phyloP scores from a whole-genome alignment of 2,329 filamentous ascomycete species.

The Malbranchea zuffiana region DNA sequence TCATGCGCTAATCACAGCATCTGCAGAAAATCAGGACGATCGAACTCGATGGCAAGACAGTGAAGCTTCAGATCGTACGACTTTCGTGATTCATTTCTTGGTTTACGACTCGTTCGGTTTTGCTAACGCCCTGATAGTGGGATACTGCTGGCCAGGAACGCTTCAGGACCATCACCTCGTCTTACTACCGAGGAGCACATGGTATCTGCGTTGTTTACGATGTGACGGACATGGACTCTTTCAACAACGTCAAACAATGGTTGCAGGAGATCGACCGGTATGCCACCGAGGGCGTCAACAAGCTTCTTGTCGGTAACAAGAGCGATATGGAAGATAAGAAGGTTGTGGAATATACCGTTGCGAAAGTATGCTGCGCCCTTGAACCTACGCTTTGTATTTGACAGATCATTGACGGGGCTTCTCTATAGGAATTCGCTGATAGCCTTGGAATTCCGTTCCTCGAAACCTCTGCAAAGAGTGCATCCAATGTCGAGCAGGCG shows the following conservation, averaged over 20 bases:
- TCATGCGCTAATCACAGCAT: slow-evolving; percentile 8
- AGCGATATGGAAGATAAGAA: slow-evolving; percentile 99
- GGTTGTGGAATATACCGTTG: slow-evolving; percentile 98
- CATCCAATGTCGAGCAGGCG: slow-evolving; percentile 97
- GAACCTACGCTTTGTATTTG: neutral
- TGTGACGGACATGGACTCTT: slow-evolving; percentile 99
- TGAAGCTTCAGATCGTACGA: slow-evolving; percentile 96
- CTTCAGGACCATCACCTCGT: slow-evolving; percentile 98
- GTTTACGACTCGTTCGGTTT: neutral
- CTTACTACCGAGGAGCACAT: slow-evolving; percentile 97
- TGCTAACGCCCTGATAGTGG: slow-evolving; percentile 67
- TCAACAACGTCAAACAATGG: slow-evolving; percentile 99
- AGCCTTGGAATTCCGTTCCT: slow-evolving; percentile 98
- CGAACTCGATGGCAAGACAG: slow-evolving; percentile 98
- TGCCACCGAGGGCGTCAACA: slow-evolving; percentile 98
- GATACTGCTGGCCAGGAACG: slow-evolving; percentile 98
- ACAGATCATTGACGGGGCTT: neutral
- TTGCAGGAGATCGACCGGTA: slow-evolving; percentile 99
- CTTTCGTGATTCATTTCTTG: slow-evolving; percentile 14
- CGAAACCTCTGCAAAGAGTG: slow-evolving; percentile 99
- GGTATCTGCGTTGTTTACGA: slow-evolving; percentile 99
- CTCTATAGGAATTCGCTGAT: slow-evolving; percentile 83
- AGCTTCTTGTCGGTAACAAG: slow-evolving; percentile 98
- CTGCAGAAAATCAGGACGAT: slow-evolving; percentile 97
- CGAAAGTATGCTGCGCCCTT: slow-evolving; percentile 59